These are phyloP conservation scores for Dryas octopetala DNA, from an alignment of 306 rosid species.

Conservation along the genomic window DNA sequence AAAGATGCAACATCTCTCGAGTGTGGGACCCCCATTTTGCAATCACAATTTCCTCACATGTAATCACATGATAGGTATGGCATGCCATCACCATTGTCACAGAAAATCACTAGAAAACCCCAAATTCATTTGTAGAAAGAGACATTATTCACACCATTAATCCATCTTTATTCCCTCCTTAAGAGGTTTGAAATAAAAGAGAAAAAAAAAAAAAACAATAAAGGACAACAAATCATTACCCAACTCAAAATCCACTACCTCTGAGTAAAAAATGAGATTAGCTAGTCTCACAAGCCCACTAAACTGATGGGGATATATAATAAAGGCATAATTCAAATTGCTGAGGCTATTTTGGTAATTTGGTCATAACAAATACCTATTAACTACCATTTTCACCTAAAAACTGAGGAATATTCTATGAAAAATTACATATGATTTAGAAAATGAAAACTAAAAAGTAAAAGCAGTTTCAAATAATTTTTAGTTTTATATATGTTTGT, in stretches of 20 bases:
- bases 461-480: neutral
- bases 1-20: constrained; percentile 29
- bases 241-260: constrained; percentile 27
- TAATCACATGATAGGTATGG: constrained; percentile 72
- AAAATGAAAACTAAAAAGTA: neutral
- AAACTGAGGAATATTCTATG: too few relatives aligned
- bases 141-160: constrained; percentile 7
- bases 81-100: constrained; percentile 52
- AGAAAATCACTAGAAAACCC: constrained; percentile 28
- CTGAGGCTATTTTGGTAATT: constrained; percentile 23
- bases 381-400: constrained; percentile 15
- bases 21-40: constrained; percentile 41
- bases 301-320: constrained; percentile 4
- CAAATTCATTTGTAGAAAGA: constrained; percentile 21
- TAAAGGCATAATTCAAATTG: neutral
- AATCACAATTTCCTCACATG: constrained; percentile 56
- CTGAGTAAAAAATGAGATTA: neutral
- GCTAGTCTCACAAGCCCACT: constrained; percentile 18
- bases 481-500: neutral
- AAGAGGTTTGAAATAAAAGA: constrained; percentile 2
- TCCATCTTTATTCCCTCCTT: constrained; percentile 30
- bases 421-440: too few relatives aligned
- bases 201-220: neutral
- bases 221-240: constrained; percentile 29
- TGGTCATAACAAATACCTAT: constrained; percentile 19